These are phyloP conservation scores for Alternaria sp. DNA, from an alignment of 2,329 filamentous ascomycete species.

Conservation along the genomic window DNA sequence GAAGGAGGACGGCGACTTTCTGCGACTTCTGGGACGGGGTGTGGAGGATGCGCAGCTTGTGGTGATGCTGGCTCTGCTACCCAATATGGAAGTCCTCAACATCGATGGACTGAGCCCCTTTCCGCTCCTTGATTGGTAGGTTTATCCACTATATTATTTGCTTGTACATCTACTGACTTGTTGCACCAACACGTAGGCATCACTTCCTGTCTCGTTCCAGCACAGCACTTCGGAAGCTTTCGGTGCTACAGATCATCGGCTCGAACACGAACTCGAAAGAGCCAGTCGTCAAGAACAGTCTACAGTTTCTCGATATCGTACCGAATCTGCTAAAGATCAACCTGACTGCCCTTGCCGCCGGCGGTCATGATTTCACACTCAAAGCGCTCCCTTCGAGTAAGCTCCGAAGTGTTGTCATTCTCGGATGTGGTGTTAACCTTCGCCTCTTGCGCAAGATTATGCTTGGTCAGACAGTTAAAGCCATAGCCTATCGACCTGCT, in stretches of 20 bases:
- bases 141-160: too few relatives aligned
- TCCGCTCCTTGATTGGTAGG: neutral
- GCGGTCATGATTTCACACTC: neutral
- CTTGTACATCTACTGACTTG: neutral
- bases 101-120: slow-evolving; percentile 1
- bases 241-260: neutral
- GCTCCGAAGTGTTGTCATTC: neutral
- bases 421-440: neutral
- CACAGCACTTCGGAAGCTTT: neutral
- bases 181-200: neutral
- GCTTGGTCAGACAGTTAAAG: neutral
- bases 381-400: neutral
- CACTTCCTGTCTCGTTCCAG: slow-evolving; percentile 3
- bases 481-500: neutral
- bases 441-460: neutral
- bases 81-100: neutral
- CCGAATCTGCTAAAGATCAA: neutral
- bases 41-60: slow-evolving; percentile 2
- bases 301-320: neutral
- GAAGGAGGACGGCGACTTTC: slow-evolving; percentile 1
- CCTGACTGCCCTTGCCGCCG: neutral
- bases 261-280: neutral
- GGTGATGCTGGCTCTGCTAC: neutral
- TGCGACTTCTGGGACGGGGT: neutral
- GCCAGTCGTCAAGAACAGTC: neutral